A percentile compares a stretch with the other conserved stretches of the same genome.
These are phyloP conservation scores for Sarocladium oryzae DNA, from an alignment of 2,329 filamentous ascomycete genomes.

Conservation along the genomic window DNA sequence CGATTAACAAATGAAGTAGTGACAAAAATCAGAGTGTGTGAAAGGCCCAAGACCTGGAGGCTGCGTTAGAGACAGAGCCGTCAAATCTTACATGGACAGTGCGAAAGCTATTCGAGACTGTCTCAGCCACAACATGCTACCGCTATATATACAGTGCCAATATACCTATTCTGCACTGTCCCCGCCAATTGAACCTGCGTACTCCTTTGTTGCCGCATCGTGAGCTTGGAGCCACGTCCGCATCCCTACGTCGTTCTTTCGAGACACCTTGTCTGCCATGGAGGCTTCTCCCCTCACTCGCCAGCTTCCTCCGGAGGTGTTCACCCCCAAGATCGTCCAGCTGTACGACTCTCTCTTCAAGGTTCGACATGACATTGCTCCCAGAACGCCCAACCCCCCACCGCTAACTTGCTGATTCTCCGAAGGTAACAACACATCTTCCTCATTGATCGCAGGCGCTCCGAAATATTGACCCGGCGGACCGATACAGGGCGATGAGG, in stretches of 20 bases:
- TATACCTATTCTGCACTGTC: not conserved
- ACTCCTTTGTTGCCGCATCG: not conserved
- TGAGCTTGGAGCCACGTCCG: constrained; percentile 1
- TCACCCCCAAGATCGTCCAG: constrained; percentile 89
- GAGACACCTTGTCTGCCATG: constrained; percentile 41
- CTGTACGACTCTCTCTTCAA: constrained; percentile 83
- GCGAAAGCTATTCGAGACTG: not conserved
- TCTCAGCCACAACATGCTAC: not conserved
- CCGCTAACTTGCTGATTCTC: constrained; percentile 7
- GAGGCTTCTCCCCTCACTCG: constrained; percentile 90
- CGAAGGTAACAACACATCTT: constrained; percentile 19
- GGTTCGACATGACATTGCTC: constrained; percentile 34
- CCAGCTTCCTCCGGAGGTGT: constrained; percentile 81
- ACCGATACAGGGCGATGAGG: constrained; percentile 50
- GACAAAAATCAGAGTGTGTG: too few relatives aligned
- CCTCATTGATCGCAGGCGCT: not conserved
- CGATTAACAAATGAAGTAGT: too few relatives aligned
- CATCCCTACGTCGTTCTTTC: not conserved
- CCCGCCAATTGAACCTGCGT: constrained; percentile 1
- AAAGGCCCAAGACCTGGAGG: too few relatives aligned
- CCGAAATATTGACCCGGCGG: constrained; percentile 21
- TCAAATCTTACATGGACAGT: not conserved
- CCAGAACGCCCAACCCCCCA: not conserved
- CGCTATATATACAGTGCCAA: not conserved
- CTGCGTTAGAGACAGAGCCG: too few relatives aligned